Base-by-base conservation (phyloP, 352 stramenopile species). In the Phytophthora quininea region DNA sequence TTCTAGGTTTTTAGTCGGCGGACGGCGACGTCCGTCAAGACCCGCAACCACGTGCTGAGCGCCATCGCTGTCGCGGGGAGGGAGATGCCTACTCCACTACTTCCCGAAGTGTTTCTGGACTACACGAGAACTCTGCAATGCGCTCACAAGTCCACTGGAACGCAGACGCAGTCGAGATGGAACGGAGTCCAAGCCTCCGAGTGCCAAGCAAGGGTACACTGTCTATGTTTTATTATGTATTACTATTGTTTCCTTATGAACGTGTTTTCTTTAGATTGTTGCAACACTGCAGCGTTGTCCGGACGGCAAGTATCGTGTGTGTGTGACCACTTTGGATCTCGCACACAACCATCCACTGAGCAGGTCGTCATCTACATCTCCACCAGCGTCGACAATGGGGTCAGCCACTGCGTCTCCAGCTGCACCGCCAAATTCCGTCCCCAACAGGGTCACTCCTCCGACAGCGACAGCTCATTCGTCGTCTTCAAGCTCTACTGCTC, bases 121-220 rank as follows among this genome's bases (percentile, higher is more conserved):
- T 79, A 79, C 60, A 61, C 67, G 58, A 56, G 71, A 24, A 70
- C 61, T 46, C 31, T 79, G 51, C 71, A 79, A 37, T 79, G 71
- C 35, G 58, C 71, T 2, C 58, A 73, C 29, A 69, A 70, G 38
- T 38, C 29, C 6, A 59, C 51, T 40, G 62, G 54, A 14, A 47
- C 31, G 2, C 52, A 38, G 30, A 19, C 49, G 0, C 55, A 54
- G 12, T 48, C 46, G 5, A 58, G 58, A 6, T 72, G 62, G 61
- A 71, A 78, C 10, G 66, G 62, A 53, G 71, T 73, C 15, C 42
- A 64, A 32, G 55, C 69, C 30, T 68, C 58, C 29, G 71, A 78
- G 15, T 78, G 71, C 40, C 60, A 78, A n/a, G 71, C 71, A 30
- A 70, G 58, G 40, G 69, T 73, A 71, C 12, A 32, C n/a, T 3